These are phyloP conservation scores for Rhizopus microsporus DNA, from an alignment of 371 early-diverging fungal species.

Conservation along the genomic window DNA sequence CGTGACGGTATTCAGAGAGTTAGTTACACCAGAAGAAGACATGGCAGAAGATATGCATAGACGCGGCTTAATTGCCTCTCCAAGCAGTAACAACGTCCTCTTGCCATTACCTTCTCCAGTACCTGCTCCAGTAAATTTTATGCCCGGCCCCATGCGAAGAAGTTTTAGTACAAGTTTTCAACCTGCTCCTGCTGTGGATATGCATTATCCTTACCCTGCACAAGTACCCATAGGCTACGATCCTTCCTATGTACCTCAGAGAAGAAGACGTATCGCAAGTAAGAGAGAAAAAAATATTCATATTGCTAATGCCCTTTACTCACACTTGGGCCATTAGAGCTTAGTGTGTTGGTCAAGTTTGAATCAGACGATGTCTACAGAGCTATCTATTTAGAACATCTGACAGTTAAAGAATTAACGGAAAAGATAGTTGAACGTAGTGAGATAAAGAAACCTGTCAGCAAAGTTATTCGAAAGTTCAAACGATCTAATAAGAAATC, in stretches of 20 bases:
- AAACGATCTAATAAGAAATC: conserved; percentile 31
- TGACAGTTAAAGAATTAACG: conserved; percentile 47
- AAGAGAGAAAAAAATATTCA: conserved; percentile 9
- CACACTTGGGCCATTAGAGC: conserved; percentile 9
- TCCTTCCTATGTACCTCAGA: conserved; percentile 37
- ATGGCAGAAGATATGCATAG: conserved; percentile 12
- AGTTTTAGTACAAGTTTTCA: conserved; percentile 4
- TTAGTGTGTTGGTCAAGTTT: conserved; percentile 54
- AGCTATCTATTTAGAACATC: conserved; percentile 58
- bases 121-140: conserved; percentile 3
- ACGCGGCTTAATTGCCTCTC: neutral
- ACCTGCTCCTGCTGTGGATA: neutral
- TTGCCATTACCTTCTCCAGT: conserved; percentile 3
- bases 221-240: conserved; percentile 29
- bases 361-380: conserved; percentile 38
- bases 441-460: conserved; percentile 30
- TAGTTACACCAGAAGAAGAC: conserved; percentile 30
- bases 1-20: conserved; percentile 32
- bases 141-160: conserved; percentile 7
- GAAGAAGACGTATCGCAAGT: conserved; percentile 35
- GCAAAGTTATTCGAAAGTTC: conserved; percentile 14
- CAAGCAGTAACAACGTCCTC: conserved; percentile 1
- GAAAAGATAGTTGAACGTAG: conserved; percentile 41
- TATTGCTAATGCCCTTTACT: neutral
- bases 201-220: neutral